Percentiles rank a stretch among this genome's conserved stretches.
Conservation (phyloP, 202 grass and related monocot species). For the Panicum hallii region DNA sequence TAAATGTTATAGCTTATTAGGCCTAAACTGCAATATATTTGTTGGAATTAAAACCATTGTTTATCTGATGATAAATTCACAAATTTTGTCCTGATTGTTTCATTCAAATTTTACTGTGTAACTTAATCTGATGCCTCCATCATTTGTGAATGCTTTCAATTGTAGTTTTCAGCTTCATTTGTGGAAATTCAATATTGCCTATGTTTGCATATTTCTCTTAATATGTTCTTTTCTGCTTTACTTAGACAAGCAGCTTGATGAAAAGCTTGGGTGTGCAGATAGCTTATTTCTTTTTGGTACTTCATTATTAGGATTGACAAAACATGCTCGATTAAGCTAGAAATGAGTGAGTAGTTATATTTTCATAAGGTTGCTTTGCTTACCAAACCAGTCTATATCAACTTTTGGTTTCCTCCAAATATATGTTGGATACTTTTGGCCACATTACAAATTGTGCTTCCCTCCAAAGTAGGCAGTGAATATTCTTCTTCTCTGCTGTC, state of each 20-base stretch:
- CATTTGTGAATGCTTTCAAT: not conserved
- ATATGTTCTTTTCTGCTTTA: not conserved
- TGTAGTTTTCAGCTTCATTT: constrained; percentile 1
- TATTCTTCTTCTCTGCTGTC: constrained; percentile 9
- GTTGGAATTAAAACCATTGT: no score
- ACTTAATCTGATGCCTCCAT: constrained; percentile 1
- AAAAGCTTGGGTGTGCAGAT: not conserved
- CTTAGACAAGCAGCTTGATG: not conserved
- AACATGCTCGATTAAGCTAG: not conserved
- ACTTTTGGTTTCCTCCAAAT: not conserved
- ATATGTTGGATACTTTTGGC: not conserved
- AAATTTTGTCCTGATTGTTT: not conserved
- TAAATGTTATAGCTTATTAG: not conserved
- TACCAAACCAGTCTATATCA: constrained; percentile 34
- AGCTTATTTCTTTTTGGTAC: constrained; percentile 9
- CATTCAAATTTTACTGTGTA: constrained; percentile 7
- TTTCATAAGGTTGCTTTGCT: not conserved
- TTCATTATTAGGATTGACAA: constrained; percentile 24
- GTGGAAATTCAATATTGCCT: not conserved
- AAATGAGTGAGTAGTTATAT: not conserved
- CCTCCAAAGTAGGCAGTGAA: not conserved
- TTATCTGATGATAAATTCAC: not conserved
- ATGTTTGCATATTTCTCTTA: constrained; percentile 22
- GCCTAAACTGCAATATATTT: not conserved
- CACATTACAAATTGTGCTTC: not conserved